Base-by-base conservation (phyloP, 306 rosid genomes). In the Castanospermum australe region DNA sequence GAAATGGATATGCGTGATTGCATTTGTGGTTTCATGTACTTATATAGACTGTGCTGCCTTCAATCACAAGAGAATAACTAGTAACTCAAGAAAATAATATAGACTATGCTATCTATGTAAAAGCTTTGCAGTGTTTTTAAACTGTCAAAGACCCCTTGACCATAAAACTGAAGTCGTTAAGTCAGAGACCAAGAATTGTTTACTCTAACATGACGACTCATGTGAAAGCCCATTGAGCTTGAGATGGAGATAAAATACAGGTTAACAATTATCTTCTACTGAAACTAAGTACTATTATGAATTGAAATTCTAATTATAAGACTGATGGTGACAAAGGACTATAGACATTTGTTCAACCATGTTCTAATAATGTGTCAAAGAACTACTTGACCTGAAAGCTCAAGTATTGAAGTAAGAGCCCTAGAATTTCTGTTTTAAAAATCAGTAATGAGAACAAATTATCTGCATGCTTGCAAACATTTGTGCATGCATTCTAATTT, bases 301-400 rank as follows among this genome's bases (percentile, higher is more conserved):
- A 32, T 77, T 78, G 41, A 64, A 12, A 38, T 71, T 70, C 24
- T 63, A 38, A 45, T 35, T 65, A 20, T 55, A 73, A 39, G 70
- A 42, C 5, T 30, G 48, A 28, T 64, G 68, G 50, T 11, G 73
- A 17, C 71, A 24, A 60, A 36, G 18, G 33, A 59, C 65, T 51
- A 39, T 42, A 41, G 33, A 73, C 39, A 30, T 70, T 39, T 51
- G 44, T 32, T 76, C 45, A 35, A 35, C 48, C 22, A 17, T 65
- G 62, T 54, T 73, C 42, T 20, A 66, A 35, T 36, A 41, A 39
- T 36, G 76, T 67, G 39, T 51, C 65, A 63, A 65, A 22, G n/a
- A 59, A 35, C 48, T 33, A 32, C 54, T 17, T 75, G 82, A 47
- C 61, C 45, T 71, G 70, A 56, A 84, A 64, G 55, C 73, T 66